These are phyloP conservation scores for Eruca vesicaria DNA, from an alignment of 441 rosid species.

Conservation along the genomic window DNA sequence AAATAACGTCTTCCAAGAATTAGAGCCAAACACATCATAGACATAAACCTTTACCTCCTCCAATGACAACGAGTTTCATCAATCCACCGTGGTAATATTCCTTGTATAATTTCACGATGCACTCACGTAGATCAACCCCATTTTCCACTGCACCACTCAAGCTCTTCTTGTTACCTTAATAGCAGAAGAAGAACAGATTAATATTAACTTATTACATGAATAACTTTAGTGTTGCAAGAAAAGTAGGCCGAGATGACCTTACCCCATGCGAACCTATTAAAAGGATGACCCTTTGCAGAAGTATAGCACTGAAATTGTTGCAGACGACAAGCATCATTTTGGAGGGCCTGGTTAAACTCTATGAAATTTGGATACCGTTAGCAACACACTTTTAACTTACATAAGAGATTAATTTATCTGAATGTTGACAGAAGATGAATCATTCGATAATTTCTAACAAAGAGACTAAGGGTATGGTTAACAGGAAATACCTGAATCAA, in stretches of 20 bases:
- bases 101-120: conserved; percentile 61
- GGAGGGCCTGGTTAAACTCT: conserved; percentile 97
- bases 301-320: conserved; percentile 95
- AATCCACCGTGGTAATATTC: conserved; percentile 82
- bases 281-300: conserved; percentile 65
- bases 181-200: conserved; percentile 26
- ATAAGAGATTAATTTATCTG: background rate
- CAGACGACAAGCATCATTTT: conserved; percentile 91
- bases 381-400: background rate
- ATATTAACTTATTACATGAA: conserved; percentile 20
- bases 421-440: conserved; percentile 6
- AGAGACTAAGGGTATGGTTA: conserved; percentile 1
- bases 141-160: conserved; percentile 81
- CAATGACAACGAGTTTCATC: conserved; percentile 96
- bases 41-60: conserved; percentile 68
- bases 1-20: background rate
- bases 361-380: conserved; percentile 20
- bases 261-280: conserved; percentile 92
- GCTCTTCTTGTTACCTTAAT: conserved; percentile 91
- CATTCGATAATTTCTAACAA: background rate
- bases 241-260: conserved; percentile 36
- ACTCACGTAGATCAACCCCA: conserved; percentile 80
- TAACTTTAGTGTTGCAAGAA: conserved; percentile 17
- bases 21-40: conserved; percentile 17
- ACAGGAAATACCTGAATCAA: conserved; percentile 76